Base-by-base conservation (phyloP, 2,329 filamentous ascomycete genomes). In the Aaosphaeria arxii region DNA sequence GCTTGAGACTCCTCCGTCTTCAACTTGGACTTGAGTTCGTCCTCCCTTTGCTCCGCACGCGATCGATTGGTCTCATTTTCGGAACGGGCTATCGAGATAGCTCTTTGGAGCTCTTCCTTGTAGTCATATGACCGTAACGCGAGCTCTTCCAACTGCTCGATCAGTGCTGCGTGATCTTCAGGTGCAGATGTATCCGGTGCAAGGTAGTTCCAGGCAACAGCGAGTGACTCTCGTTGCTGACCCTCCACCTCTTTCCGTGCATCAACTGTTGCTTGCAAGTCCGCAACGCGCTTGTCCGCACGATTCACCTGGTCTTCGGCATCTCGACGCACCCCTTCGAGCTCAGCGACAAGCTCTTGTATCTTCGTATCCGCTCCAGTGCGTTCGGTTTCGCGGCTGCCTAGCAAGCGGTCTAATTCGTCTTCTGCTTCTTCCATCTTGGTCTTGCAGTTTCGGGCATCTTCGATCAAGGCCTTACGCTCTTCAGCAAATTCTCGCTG, bases 361-460 rank as follows among this genome's bases (percentile, higher is more conserved):
- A 91, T 75, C 49, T 79, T 85, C 42, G 87, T 82, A 53, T 92
- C 86, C 40, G 85, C 79, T 2, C 81, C 80, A 4, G 82, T 83
- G 61, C 85, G 88, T 61, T 94, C 88, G 57, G 95, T 86, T 56
- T 96, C 90, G 40, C 89, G 82, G 38, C 88, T 91, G 59, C 90
- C 89, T 39, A 89, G 80, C 46, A 92, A 82, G 50, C 90, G 82
- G 59, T 96, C 91, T 44, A 97, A 82, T 63, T 96, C 91, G 61
- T 96, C 91, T 70, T 99, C 94, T 5, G 88, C 81, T 58, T 97
- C 90, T 64, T 97, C 94, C 0, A 94, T 76, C 45, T 86, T 87
- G 46, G 85, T 78, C 62, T 87, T 91, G 48, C 91, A 80, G 11
- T 82, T 80, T 57, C 85, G 86, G 48, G 94, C 85, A 65, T 97